These are phyloP conservation scores for Lachancea waltii DNA, from an alignment of 805 yeast genomes.

Conservation along the genomic window DNA sequence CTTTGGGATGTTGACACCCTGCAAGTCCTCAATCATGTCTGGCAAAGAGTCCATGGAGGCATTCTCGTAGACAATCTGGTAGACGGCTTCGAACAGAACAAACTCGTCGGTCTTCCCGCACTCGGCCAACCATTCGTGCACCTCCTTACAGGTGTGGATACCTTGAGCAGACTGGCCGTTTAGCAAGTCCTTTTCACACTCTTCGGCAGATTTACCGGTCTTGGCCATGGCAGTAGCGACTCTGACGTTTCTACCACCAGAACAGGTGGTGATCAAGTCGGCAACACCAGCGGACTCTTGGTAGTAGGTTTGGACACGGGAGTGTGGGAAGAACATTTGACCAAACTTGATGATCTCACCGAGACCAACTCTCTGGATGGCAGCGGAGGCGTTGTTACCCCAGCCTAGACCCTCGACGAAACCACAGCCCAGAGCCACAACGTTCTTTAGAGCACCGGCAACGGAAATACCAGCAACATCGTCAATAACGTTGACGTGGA, in stretches of 20 bases:
- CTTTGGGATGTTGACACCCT: constrained; percentile 14
- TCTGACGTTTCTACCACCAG: constrained; percentile 94
- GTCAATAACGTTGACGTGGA: constrained; percentile 88
- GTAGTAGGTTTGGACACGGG: constrained; percentile 74
- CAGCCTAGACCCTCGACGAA: constrained; percentile 96
- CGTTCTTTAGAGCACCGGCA: constrained; percentile 95
- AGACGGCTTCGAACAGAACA: constrained; percentile 65
- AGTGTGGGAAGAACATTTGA: constrained; percentile 68
- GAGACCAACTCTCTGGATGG: constrained; percentile 92
- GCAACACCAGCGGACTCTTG: constrained; percentile 97
- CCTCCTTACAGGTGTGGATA: constrained; percentile 83
- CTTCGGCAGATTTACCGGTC: constrained; percentile 67
- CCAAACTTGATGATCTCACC: constrained; percentile 87
- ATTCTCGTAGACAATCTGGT: constrained; percentile 72
- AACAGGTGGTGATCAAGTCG: constrained; percentile 93
- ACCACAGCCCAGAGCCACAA: constrained; percentile 94
- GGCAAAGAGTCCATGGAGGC: constrained; percentile 74
- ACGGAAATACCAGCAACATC: constrained; percentile 96
- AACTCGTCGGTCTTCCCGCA: constrained; percentile 50
- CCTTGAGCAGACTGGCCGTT: constrained; percentile 99
- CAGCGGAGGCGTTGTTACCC: constrained; percentile 99
- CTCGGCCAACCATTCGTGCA: constrained; percentile 66
- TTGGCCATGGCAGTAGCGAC: constrained; percentile 84
- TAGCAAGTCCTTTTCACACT: constrained; percentile 76
- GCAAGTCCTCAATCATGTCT: constrained; percentile 48